Conservation (phyloP, 2,329 filamentous ascomycete genomes). For the Aspergillus sp. region DNA sequence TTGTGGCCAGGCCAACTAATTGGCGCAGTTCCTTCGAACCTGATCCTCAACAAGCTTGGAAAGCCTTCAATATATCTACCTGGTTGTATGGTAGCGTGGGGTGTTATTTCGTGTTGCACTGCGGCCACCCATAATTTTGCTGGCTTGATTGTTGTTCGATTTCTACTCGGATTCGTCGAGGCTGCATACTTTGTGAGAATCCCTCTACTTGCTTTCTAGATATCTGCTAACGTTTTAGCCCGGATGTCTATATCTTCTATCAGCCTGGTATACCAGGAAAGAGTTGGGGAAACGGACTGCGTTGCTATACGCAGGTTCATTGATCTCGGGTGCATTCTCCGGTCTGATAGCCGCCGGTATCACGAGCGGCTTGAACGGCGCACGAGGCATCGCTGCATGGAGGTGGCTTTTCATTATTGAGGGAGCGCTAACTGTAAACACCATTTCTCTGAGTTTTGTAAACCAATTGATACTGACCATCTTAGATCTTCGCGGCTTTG, state of each 20-base stretch:
- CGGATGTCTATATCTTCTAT: constrained; percentile 43
- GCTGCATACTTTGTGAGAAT: constrained; percentile 35
- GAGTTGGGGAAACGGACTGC: constrained; percentile 49
- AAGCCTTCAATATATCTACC: constrained; percentile 49
- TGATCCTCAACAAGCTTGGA: constrained; percentile 50
- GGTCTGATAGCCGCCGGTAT: constrained; percentile 50
- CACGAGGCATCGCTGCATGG: constrained; percentile 43
- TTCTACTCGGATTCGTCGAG: constrained; percentile 43
- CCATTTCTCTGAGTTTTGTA: constrained; percentile 37
- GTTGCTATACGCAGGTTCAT: constrained; percentile 50
- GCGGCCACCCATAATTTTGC: constrained; percentile 45
- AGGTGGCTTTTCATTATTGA: constrained; percentile 46
- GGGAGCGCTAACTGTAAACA: constrained; percentile 58
- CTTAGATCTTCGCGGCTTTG: constrained; percentile 32
- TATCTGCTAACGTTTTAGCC: constrained; percentile 18
- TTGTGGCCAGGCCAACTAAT: neutral
- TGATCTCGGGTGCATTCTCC: constrained; percentile 49
- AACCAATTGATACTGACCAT: neutral
- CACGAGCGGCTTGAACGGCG: constrained; percentile 47
- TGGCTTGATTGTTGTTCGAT: constrained; percentile 41
- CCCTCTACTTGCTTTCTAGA: neutral
- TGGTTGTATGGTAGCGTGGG: constrained; percentile 57
- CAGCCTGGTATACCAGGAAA: constrained; percentile 51
- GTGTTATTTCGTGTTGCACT: constrained; percentile 60
- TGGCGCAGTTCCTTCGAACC: constrained; percentile 45